Evolutionary conservation across 2,329 filamentous ascomycete genomes (phyloP), one percentile per base, ranked within the genome.

Genomic region (Daldinia eschscholtzii): DNA sequence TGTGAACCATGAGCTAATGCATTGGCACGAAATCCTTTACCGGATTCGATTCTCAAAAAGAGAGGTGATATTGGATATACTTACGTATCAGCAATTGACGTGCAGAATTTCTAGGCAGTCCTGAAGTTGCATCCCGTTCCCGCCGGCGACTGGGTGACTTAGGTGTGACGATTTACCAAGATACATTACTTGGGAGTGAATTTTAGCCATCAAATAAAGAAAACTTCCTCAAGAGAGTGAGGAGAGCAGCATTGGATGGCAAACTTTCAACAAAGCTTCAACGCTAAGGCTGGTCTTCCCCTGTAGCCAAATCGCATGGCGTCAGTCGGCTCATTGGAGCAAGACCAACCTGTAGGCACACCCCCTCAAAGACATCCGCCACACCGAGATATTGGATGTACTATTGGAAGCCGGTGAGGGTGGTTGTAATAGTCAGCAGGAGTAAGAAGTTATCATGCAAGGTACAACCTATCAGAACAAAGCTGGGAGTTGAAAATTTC

Each of bases 381-480:
- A 56, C 26, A 57, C 50, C 46, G 28, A 10, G 9, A n/a, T 48
- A 15, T 59, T 52, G 33, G 50, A 7, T 26, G 57, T 37, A 57
- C 26, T 63, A 57, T 26, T 55, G 50, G 26, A 30, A 57, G 56
- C 62, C 55, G 48, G 58, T 57, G 56, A 68, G 42, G 23, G 42
- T 41, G 50, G 57, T 48, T 57, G 53, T 60, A 61, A 30, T 41
- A 48, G 59, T 70, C 58, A 65, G 65, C 61, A 61, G 41, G 57
- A 33, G 37, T 20, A 46, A 39, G 35, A 68, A 44, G 59, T 23
- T 23, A 50, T 30, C 26, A 60, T 46, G 55, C 52, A 52, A 52
- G 53, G 59, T 57, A 61, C 33, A 30, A n/a, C 68, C 68, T 71
- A 64, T 68, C 62, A 71, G 41, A 20, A 39, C 3, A 33, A 39